Conservation (phyloP, 164 flowering plant genomes). For the Magnolia kwangsiensis region DNA sequence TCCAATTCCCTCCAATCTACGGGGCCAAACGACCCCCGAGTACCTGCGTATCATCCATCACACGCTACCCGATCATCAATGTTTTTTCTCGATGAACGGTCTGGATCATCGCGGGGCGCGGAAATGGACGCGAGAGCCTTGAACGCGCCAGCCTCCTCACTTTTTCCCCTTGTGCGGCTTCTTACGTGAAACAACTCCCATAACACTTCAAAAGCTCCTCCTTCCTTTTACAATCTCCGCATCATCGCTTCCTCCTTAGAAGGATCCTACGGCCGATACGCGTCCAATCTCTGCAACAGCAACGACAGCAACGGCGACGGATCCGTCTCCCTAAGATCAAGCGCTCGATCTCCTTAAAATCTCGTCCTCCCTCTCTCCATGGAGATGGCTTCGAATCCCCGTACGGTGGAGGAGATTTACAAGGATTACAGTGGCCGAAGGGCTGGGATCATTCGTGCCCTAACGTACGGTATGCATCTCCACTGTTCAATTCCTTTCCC, state of each 20-base stretch:
- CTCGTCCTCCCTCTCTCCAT: conserved; percentile 9
- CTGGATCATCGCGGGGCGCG: neutral
- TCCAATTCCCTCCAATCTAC: too few relatives aligned
- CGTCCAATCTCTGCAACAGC: too few relatives aligned
- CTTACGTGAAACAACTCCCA: neutral
- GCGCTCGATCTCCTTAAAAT: neutral
- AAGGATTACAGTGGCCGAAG: conserved; percentile 74
- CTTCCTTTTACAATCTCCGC: neutral
- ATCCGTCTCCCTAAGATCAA: neutral
- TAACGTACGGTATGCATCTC: conserved; percentile 49
- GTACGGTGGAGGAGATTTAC: conserved; percentile 85
- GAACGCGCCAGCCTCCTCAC: neutral
- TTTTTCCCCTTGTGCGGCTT: neutral
- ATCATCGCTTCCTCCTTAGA: neutral
- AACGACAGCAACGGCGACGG: too few relatives aligned
- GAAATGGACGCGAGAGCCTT: neutral
- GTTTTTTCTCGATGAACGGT: neutral
- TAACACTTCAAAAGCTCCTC: neutral
- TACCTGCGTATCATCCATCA: too few relatives aligned
- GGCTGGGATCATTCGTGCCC: conserved; percentile 66
- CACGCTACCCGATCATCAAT: neutral
- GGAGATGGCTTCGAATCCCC: conserved; percentile 69
- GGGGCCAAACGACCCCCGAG: too few relatives aligned
- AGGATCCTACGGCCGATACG: neutral
- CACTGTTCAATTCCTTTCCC: neutral